Conservation (phyloP, 371 early-diverging fungal species). For the Apophysomyces trapeziformis region DNA sequence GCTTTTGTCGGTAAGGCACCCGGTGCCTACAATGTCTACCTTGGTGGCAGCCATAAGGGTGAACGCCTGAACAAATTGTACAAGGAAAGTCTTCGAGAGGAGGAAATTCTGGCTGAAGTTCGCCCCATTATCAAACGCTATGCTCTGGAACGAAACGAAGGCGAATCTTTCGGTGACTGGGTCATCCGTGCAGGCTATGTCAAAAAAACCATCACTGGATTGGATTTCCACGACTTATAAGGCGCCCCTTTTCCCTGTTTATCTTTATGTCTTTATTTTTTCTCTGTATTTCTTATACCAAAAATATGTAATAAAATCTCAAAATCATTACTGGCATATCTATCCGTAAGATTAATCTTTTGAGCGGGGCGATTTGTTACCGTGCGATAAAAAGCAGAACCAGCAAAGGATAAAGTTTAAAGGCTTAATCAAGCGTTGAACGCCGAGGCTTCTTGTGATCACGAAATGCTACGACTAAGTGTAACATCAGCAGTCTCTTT, state of each 20-base stretch:
- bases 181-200: constrained; percentile 87
- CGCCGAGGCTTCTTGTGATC: too few relatives aligned
- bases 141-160: constrained; percentile 68
- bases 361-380: too few relatives aligned
- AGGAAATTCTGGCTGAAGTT: constrained; percentile 79
- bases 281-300: constrained; percentile 13
- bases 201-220: constrained; percentile 78
- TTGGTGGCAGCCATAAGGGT: constrained; percentile 91
- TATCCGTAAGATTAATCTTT: too few relatives aligned
- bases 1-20: constrained; percentile 96
- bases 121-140: constrained; percentile 83
- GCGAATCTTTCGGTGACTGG: constrained; percentile 94
- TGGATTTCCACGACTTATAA: constrained; percentile 76
- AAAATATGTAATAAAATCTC: neutral
- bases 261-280: constrained; percentile 12
- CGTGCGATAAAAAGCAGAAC: too few relatives aligned
- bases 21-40: constrained; percentile 90
- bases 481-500: too few relatives aligned
- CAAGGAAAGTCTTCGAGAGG: constrained; percentile 86
- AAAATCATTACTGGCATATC: too few relatives aligned
- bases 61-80: constrained; percentile 88
- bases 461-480: too few relatives aligned
- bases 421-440: too few relatives aligned
- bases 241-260: neutral
- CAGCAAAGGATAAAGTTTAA: too few relatives aligned